A percentile compares a stretch with the other conserved stretches of the same genome.
Conservation (phyloP, 371 early-diverging fungal species). For the Smittium culicis region DNA sequence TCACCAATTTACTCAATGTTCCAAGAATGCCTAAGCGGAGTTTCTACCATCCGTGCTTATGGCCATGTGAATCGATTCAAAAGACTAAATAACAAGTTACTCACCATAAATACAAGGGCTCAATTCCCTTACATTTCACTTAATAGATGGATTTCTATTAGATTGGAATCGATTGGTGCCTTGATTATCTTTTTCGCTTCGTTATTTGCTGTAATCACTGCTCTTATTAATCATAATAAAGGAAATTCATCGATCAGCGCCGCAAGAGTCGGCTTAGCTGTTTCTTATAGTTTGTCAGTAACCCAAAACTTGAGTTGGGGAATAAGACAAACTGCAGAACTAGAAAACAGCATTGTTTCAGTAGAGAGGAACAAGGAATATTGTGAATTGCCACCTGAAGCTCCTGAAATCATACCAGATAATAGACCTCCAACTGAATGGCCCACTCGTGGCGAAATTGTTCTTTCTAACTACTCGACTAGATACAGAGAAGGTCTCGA, state of each 20-base stretch:
- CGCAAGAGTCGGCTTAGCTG: conserved; percentile 45
- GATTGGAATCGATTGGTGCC: conserved; percentile 27
- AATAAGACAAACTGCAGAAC: conserved; percentile 34
- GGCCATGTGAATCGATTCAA: conserved; percentile 52
- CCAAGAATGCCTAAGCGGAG: conserved; percentile 53
- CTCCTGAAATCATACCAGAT: conserved; percentile 37
- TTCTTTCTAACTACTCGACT: conserved; percentile 34
- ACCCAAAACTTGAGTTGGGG: conserved; percentile 48
- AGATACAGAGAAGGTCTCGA: conserved; percentile 37
- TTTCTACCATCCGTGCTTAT: conserved; percentile 69
- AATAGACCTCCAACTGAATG: conserved; percentile 28
- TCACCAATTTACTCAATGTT: conserved; percentile 70
- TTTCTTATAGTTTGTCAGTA: conserved; percentile 12
- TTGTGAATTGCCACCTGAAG: conserved; percentile 30
- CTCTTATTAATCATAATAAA: conserved; percentile 17
- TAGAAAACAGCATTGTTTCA: conserved; percentile 20
- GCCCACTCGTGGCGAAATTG: conserved; percentile 39
- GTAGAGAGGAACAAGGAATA: conserved; percentile 34
- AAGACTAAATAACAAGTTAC: conserved; percentile 41
- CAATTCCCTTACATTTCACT: conserved; percentile 19
- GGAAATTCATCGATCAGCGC: conserved; percentile 33
- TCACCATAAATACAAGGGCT: conserved; percentile 46
- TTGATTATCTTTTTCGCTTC: conserved; percentile 25
- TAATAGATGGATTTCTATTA: conserved; percentile 23
- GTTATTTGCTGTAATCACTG: conserved; percentile 13